Conservation (phyloP, 192 early-diverging fungal genomes). For the Podila verticillata region DNA sequence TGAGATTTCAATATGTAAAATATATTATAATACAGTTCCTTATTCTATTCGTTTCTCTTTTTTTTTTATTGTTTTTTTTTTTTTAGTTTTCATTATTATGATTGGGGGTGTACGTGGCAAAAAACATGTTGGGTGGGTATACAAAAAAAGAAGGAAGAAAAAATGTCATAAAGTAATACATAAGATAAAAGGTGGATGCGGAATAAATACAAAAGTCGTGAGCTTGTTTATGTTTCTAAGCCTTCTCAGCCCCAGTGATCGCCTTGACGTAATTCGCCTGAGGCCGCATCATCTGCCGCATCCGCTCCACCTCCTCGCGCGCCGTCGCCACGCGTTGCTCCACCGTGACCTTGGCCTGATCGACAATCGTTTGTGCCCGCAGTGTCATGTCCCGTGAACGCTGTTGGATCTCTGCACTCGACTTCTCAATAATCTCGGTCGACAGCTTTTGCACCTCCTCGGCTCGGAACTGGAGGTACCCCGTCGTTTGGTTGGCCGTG, state of each 20-base stretch:
- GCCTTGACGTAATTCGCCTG: slow-evolving; percentile 7
- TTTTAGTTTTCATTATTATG: too few relatives aligned
- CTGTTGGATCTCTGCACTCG: slow-evolving; percentile 40
- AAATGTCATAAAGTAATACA: neutral
- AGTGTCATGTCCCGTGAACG: slow-evolving; percentile 35
- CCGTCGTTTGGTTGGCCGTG: slow-evolving; percentile 55
- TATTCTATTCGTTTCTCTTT: too few relatives aligned
- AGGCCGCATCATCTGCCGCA: slow-evolving; percentile 41
- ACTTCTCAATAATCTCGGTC: slow-evolving; percentile 43
- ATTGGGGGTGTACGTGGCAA: too few relatives aligned
- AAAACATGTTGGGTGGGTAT: slow-evolving; percentile 1
- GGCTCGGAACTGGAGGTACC: slow-evolving; percentile 38
- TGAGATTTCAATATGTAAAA: too few relatives aligned
- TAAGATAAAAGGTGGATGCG: neutral
- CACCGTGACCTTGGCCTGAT: slow-evolving; percentile 8
- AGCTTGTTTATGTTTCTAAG: neutral
- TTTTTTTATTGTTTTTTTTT: too few relatives aligned
- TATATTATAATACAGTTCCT: too few relatives aligned
- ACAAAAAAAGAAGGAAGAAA: neutral
- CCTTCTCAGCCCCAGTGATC: slow-evolving; percentile 18
- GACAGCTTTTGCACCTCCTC: slow-evolving; percentile 48
- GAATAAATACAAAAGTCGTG: neutral
- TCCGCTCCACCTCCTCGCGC: slow-evolving; percentile 4
- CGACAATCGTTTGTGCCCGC: slow-evolving; percentile 21
- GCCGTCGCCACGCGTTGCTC: slow-evolving; percentile 9